Percentiles rank a stretch among this genome's conserved stretches.
Evolutionary conservation across 495 filamentous ascomycete genomes (phyloP).

Genomic region (Hyaloscypha hepaticicola): DNA sequence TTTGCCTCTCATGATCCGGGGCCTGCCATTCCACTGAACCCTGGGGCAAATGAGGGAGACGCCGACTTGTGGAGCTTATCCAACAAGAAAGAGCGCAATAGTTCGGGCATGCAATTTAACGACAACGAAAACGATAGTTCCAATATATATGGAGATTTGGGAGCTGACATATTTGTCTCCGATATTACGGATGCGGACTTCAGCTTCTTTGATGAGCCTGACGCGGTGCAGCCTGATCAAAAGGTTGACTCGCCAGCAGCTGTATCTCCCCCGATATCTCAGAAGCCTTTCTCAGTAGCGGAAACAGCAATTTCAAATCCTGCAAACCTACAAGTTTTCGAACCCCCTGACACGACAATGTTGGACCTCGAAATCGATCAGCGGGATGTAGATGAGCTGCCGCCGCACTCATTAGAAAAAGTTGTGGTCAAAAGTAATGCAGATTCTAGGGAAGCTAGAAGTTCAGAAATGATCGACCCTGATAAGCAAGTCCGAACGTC

Average conservation of each 20-base stretch:
- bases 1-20: slow-evolving; percentile 15
- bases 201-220: slow-evolving; percentile 72
- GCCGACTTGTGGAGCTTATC: slow-evolving; percentile 29
- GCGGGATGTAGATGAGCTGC: not conserved
- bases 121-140: slow-evolving; percentile 56
- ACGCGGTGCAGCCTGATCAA: slow-evolving; percentile 10
- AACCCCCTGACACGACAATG: not conserved
- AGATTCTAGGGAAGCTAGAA: not conserved
- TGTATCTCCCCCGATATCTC: not conserved
- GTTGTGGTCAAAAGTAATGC: not conserved
- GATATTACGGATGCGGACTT: slow-evolving; percentile 90
- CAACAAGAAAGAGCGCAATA: slow-evolving; percentile 34
- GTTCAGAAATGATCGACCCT: not conserved
- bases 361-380: not conserved
- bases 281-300: not conserved
- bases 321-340: not conserved
- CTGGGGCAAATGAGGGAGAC: slow-evolving; percentile 28
- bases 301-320: not conserved
- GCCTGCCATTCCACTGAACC: slow-evolving; percentile 23
- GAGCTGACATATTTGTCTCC: slow-evolving; percentile 75
- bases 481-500: not conserved
- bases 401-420: not conserved
- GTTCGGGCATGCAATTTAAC: slow-evolving; percentile 45
- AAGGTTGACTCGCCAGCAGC: slow-evolving; percentile 3
- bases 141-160: slow-evolving; percentile 66